phyloP scores from a whole-genome alignment of 306 rosid species.

The Vicia sativa region DNA sequence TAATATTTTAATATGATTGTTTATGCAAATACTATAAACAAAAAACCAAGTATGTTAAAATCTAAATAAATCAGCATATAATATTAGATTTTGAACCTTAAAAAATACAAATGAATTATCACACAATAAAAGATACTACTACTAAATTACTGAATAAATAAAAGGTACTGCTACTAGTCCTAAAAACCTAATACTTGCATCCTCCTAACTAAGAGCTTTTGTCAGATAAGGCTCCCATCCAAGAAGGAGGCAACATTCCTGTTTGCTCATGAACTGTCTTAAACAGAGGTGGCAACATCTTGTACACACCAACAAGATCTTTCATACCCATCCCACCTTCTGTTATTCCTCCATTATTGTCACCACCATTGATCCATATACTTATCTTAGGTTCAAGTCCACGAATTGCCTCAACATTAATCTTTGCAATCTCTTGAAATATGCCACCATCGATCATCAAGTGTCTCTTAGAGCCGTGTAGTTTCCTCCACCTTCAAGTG shows the following conservation, averaged over 20 bases:
- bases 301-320: constrained; percentile 41
- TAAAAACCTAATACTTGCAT: too few species aligned
- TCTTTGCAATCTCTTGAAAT: constrained; percentile 45
- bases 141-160: neutral
- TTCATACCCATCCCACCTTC: constrained; percentile 16
- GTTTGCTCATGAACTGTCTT: constrained; percentile 48
- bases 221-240: constrained; percentile 41
- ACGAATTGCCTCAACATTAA: constrained; percentile 42
- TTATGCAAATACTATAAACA: too few species aligned
- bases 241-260: constrained; percentile 51
- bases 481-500: constrained; percentile 31
- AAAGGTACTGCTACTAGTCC: neutral
- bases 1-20: too few species aligned
- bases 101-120: neutral
- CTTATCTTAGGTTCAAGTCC: constrained; percentile 49
- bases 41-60: too few species aligned
- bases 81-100: neutral
- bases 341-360: neutral
- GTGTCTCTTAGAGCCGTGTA: constrained; percentile 39
- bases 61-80: too few species aligned
- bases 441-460: constrained; percentile 41
- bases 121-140: neutral
- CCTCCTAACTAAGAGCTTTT: constrained; percentile 1
- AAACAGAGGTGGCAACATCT: constrained; percentile 47
- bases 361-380: constrained; percentile 42